A percentile compares a stretch with the other conserved stretches of the same genome.
phyloP scores from a whole-genome alignment of 495 filamentous ascomycete species.

The Hypoxylon lienhwacheense region DNA sequence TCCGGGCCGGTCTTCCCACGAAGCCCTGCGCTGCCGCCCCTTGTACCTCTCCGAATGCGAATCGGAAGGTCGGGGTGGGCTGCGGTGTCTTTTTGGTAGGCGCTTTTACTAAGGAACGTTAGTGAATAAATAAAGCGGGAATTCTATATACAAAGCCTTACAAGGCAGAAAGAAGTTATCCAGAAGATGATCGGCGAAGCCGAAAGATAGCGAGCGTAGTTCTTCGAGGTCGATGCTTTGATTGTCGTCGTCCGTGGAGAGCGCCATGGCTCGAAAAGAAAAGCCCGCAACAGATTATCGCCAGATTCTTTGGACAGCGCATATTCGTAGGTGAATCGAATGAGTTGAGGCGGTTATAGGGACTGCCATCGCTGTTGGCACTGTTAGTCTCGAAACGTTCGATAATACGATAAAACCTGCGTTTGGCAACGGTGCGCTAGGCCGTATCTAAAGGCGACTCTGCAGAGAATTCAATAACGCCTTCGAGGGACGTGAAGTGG shows the following conservation, averaged over 20 bases:
- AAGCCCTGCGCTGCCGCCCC: slow-evolving; percentile 15
- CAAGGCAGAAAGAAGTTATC: slow-evolving; percentile 38
- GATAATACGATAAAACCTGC: slow-evolving; percentile 29
- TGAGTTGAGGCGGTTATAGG: slow-evolving; percentile 31
- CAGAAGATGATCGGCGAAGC: slow-evolving; percentile 36
- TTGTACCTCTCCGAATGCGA: slow-evolving; percentile 23
- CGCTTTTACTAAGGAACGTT: slow-evolving; percentile 32
- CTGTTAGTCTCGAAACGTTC: slow-evolving; percentile 21
- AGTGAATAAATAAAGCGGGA: slow-evolving; percentile 6
- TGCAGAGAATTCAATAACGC: slow-evolving; percentile 27
- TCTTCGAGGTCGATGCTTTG: slow-evolving; percentile 26
- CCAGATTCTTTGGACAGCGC: slow-evolving; percentile 31
- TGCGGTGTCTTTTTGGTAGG: slow-evolving; percentile 32
- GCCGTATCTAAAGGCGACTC: slow-evolving; percentile 21
- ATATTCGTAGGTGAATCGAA: slow-evolving; percentile 39
- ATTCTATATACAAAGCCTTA: slow-evolving; percentile 11
- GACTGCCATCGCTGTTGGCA: slow-evolving; percentile 5
- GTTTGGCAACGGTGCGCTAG: slow-evolving; percentile 21
- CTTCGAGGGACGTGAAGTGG: slow-evolving; percentile 35
- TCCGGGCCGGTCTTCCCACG: slow-evolving; percentile 27
- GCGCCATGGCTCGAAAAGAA: slow-evolving; percentile 27
- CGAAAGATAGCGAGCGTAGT: slow-evolving; percentile 13
- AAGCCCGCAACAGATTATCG: slow-evolving; percentile 34
- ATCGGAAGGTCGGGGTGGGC: slow-evolving; percentile 28
- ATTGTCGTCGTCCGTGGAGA: slow-evolving; percentile 23